Base-by-base conservation (phyloP, 2,329 filamentous ascomycete genomes). In the Venturia asperata region DNA sequence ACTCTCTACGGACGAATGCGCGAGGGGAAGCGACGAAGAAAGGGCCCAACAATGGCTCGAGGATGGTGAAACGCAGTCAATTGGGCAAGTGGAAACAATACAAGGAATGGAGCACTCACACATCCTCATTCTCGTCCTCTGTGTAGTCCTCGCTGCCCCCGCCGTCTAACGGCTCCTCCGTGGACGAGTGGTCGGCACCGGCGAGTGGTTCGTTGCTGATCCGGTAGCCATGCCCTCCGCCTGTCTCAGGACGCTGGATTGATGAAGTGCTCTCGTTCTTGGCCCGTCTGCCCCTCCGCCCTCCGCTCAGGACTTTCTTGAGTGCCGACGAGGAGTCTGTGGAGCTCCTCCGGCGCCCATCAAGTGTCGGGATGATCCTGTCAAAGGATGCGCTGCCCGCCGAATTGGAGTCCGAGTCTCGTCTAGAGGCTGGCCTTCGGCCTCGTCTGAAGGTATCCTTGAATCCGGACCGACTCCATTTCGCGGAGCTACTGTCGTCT, bases 391-490 rank as follows among this genome's bases (percentile, higher is more conserved):
- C 52, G 63, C 63, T 64, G 63, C 43, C n/a, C 13, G 52, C 39
- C 27, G 62, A 64, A n/a, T 49, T 49, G 21, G 62, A 37, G 30
- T 64, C 49, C 15, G 63, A 64, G 49, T 49, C 63, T 30, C 39
- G 34, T 42, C 60, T 30, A 21, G 60, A 30, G 13, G 58, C 27
- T 17, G n/a, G 5, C 27, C 24, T 64, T 49, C 63, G 27, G 7
- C 30, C 47, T 39, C 63, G 63, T 49, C 60, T 64, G 63, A 64
- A 64, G n/a, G 63, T 27, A 47, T 64, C 52, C 43, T 34, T 56
- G 63, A 64, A 64, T 27, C 34, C 34, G 47, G 47, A 41, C 37
- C 52, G 47, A 41, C 47, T 64, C 63, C 63, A 64, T 42, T 42
- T 56, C 17, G 47, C 24, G 30, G 52, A 34, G 30, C 30, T 34